Base-by-base conservation (phyloP, 768 basidiomycete genomes). In the Boletellus ananas region DNA sequence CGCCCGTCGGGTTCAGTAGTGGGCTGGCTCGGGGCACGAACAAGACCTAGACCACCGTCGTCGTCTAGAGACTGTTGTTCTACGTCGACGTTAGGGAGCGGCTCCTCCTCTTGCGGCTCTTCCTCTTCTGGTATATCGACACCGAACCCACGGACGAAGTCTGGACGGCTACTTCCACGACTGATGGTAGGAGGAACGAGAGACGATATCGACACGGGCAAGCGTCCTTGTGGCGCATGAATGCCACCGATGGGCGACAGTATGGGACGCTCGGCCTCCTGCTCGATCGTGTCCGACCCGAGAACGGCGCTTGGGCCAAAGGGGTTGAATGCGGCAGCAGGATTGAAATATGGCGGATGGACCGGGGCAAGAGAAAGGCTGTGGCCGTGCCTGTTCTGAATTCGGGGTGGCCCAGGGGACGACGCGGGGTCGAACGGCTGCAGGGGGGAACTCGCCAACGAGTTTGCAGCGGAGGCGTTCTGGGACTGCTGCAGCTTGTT, bases 401-500 rank as follows among this genome's bases (percentile, higher is more conserved):
- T 52, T 45, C 69, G 61, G 62, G 70, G 55, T 34, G 70, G 61
- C 17, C 70, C 70, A 7, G 81, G 79, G 7, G 85, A 81, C 8
- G 83, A 74, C 4, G 78, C 72, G 11, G 80, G 60, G n/a, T 63
- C 63, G n/a, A 76, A 74, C 0, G 75, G 70, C 17, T 80, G 81
- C 49, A 84, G 83, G 0, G 88, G 89, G 3, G 89, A 90, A 8
- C 77, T 68, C 12, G 84, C 70, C 25, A 83, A 63, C 1, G 87
- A 88, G 46, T 72, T 74, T 1, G 73, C 63, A 4, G 76, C 70
- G 3, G 79, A 77, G 16, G 70, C 70, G 45, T 65, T 69, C 58
- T 88, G 86, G 0, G 84, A 77, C 67, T 84, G 84, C 55, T 90
- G 89, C 10, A 93, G 74, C 68, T 89, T 90, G 70, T 89, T 90